Conservation (phyloP, 2,329 filamentous ascomycete genomes). For the Gnomoniopsis smithogilvyi region DNA sequence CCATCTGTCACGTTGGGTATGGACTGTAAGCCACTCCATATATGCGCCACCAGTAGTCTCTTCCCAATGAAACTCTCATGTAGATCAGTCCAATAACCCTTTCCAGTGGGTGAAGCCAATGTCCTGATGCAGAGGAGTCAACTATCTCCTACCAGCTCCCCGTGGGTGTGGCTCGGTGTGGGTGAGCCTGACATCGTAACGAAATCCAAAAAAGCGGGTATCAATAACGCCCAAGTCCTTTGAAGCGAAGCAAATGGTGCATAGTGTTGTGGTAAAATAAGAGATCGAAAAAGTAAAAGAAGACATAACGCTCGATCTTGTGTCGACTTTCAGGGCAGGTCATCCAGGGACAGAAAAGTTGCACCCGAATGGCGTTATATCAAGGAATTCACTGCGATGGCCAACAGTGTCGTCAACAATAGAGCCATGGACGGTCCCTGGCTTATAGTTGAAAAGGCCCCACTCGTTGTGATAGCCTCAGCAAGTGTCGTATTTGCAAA, state of each 20-base stretch:
- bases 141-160: background rate
- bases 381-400: constrained; percentile 6
- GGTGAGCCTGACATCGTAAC: background rate
- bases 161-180: too few relatives aligned
- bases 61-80: too few relatives aligned
- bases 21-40: too few relatives aligned
- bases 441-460: background rate
- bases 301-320: background rate
- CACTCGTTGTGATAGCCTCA: constrained; percentile 25
- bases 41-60: too few relatives aligned
- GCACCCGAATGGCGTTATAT: background rate
- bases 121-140: background rate
- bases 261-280: background rate
- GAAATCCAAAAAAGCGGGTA: background rate
- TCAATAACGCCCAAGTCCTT: background rate
- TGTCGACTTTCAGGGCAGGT: background rate
- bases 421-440: background rate
- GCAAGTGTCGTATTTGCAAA: constrained; percentile 59
- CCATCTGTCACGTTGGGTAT: too few relatives aligned
- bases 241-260: background rate
- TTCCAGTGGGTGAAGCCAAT: too few relatives aligned
- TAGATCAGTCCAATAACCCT: too few relatives aligned
- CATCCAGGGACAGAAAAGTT: background rate
- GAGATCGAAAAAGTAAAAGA: background rate
- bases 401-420: background rate